These are phyloP conservation scores for Petunia secreta DNA, from an alignment of 257 asterid species.

Conservation along the genomic window DNA sequence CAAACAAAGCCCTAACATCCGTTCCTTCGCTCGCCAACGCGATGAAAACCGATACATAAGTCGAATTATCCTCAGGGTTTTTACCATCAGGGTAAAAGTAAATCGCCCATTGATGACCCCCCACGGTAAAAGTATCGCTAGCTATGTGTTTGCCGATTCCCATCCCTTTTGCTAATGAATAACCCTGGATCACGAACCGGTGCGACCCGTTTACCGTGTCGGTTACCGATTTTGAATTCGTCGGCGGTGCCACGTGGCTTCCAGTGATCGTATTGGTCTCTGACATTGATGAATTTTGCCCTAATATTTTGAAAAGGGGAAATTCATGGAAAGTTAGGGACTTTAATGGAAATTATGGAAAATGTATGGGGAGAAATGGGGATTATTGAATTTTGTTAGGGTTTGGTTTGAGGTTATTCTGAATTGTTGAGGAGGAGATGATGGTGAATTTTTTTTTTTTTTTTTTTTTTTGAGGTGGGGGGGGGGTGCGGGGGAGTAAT, in stretches of 20 bases:
- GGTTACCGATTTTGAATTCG: slow-evolving; percentile 73
- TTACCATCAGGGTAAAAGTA: slow-evolving; percentile 88
- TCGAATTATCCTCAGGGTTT: slow-evolving; percentile 72
- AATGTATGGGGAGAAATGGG: too few species aligned
- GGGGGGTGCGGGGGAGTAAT: too few species aligned
- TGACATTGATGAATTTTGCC: slow-evolving; percentile 17
- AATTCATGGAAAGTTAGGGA: background rate
- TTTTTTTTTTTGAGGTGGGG: too few species aligned
- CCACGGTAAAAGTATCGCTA: slow-evolving; percentile 76
- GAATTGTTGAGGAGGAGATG: too few species aligned
- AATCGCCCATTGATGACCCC: slow-evolving; percentile 85
- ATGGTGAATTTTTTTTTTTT: too few species aligned
- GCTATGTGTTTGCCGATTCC: slow-evolving; percentile 84
- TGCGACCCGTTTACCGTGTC: slow-evolving; percentile 83
- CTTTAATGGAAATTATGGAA: too few species aligned
- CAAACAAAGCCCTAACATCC: slow-evolving; percentile 85
- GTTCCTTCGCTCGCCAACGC: slow-evolving; percentile 87
- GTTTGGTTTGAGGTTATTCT: too few species aligned
- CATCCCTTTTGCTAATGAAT: slow-evolving; percentile 82
- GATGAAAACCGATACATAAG: slow-evolving; percentile 74
- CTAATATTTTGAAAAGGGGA: background rate
- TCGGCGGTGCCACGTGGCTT: slow-evolving; percentile 40
- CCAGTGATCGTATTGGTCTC: background rate
- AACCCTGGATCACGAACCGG: slow-evolving; percentile 74
- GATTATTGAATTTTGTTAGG: too few species aligned